These are phyloP conservation scores for Yamadazyma oceani DNA, from an alignment of 1,139 yeast species.

Conservation along the genomic window DNA sequence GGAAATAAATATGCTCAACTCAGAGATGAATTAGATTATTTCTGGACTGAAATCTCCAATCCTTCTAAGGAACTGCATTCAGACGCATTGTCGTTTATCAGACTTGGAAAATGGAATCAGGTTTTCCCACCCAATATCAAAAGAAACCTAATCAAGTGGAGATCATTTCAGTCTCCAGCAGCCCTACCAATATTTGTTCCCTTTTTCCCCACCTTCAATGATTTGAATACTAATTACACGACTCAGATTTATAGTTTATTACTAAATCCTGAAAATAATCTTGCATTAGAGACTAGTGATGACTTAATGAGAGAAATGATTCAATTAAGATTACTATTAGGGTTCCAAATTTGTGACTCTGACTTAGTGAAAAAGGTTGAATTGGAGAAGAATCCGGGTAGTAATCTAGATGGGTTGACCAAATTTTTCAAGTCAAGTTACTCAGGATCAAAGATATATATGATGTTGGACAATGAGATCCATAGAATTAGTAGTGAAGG, in stretches of 20 bases:
- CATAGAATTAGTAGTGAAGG: constrained; percentile 79
- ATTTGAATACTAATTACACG: constrained; percentile 62
- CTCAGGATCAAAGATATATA: constrained; percentile 62
- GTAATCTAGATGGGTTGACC: constrained; percentile 44
- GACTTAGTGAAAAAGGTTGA: constrained; percentile 66
- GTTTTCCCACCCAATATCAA: constrained; percentile 74
- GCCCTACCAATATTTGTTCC: constrained; percentile 81
- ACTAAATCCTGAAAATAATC: constrained; percentile 52
- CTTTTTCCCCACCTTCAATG: constrained; percentile 68
- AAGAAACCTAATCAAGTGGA: constrained; percentile 80
- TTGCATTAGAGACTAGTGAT: constrained; percentile 52
- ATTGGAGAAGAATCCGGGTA: constrained; percentile 57
- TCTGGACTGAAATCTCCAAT: constrained; percentile 69
- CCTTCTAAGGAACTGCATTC: constrained; percentile 62
- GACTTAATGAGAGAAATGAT: constrained; percentile 86
- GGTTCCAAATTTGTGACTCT: constrained; percentile 88
- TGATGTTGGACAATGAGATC: constrained; percentile 79
- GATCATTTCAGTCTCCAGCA: constrained; percentile 90
- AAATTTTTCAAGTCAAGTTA: constrained; percentile 44
- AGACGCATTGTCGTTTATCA: constrained; percentile 43
- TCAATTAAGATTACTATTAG: constrained; percentile 74
- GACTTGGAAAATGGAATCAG: constrained; percentile 72
- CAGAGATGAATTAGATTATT: constrained; percentile 21
- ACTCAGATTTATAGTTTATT: constrained; percentile 66
- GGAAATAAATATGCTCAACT: too few relatives aligned